A percentile compares a stretch with the other conserved stretches of the same genome.
phyloP scores from a whole-genome alignment of 1,139 yeast species.

The Geotrichum siamense region DNA sequence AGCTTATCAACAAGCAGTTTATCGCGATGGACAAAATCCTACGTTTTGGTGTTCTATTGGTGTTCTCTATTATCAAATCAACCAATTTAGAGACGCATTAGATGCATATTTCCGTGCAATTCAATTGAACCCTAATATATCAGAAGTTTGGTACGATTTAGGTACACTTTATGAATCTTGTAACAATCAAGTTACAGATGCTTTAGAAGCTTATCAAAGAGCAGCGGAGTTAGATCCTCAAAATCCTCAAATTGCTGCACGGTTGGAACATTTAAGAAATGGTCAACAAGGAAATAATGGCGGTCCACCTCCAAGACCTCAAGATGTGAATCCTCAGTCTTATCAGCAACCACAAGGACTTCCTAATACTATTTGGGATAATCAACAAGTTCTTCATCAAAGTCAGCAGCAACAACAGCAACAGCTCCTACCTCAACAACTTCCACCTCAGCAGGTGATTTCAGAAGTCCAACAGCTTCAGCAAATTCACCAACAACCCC shows the following conservation, averaged over 20 bases:
- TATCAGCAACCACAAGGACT: slow-evolving; percentile 18
- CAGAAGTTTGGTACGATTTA: slow-evolving; percentile 97
- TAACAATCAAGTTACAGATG: slow-evolving; percentile 90
- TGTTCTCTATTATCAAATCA: slow-evolving; percentile 88
- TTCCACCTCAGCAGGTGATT: slow-evolving; percentile 6
- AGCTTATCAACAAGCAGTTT: slow-evolving; percentile 97
- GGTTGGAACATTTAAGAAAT: slow-evolving; percentile 71
- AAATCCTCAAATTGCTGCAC: slow-evolving; percentile 87
- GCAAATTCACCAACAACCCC: slow-evolving; percentile 1
- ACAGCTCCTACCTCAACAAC: slow-evolving; percentile 4
- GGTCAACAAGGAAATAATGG: slow-evolving; percentile 64
- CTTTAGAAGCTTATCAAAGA: slow-evolving; percentile 91
- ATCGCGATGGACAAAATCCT: slow-evolving; percentile 91
- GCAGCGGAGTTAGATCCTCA: slow-evolving; percentile 94
- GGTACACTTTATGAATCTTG: slow-evolving; percentile 96
- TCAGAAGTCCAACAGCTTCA: background rate
- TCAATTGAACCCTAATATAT: slow-evolving; percentile 86
- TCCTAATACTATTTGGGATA: slow-evolving; percentile 6
- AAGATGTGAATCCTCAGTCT: slow-evolving; percentile 41
- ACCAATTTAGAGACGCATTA: slow-evolving; percentile 91
- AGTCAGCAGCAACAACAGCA: slow-evolving; percentile 4
- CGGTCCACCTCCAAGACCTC: slow-evolving; percentile 30
- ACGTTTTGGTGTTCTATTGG: slow-evolving; percentile 99
- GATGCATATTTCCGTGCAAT: slow-evolving; percentile 97
- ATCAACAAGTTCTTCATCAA: background rate